Base-by-base conservation (phyloP, 1,284 basidiomycete genomes). In the Puccinia novopanici region DNA sequence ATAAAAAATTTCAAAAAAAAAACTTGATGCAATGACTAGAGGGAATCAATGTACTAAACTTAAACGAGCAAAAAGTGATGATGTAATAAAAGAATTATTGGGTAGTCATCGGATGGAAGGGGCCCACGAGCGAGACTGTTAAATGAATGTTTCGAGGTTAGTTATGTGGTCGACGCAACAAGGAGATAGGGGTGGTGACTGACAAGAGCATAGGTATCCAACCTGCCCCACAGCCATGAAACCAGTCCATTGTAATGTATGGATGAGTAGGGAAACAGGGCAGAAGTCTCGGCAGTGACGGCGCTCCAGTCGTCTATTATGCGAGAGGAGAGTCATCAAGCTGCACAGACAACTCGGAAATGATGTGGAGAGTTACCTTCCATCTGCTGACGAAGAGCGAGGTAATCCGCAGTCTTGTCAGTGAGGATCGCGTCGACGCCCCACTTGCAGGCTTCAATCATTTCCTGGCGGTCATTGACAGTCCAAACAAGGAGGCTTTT, bases 401-500 rank as follows among this genome's bases (percentile, higher is more conserved):
- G 87, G 90, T 93, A 94, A 3, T 88, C 89, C 83, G 89, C 89
- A 6, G 94, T 94, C 24, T 87, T 87, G 84, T 99, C 96, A 5
- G 94, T 96, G 82, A 99, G 89, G 83, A 99, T 92, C 13, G 91
- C 94, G 84, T 92, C 90, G 27, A 93, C 92, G 81, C 90, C 93
- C 96, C 95, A 98, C 83, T 94, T 88, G 24, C 92, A 92, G 81
- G 93, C 94, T 89, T 98, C 93, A 88, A 96, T 92, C 95, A 99
- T 98, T 85, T 96, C 91, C 81, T 91, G 90, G 13, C 91, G 90
- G 68, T 92, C 89, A 85, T 98, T 99, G 42, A 98, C 95, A 0
- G 96, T 99, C 97, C 97, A 99, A 15, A 95, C 93, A 89, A 95
- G 91, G 67, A 98, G 84, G 84, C 90, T 90, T 89, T 99, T 99